These are phyloP conservation scores for Leptosphaerulina australis DNA, from an alignment of 2,329 filamentous ascomycete species.

Conservation along the genomic window DNA sequence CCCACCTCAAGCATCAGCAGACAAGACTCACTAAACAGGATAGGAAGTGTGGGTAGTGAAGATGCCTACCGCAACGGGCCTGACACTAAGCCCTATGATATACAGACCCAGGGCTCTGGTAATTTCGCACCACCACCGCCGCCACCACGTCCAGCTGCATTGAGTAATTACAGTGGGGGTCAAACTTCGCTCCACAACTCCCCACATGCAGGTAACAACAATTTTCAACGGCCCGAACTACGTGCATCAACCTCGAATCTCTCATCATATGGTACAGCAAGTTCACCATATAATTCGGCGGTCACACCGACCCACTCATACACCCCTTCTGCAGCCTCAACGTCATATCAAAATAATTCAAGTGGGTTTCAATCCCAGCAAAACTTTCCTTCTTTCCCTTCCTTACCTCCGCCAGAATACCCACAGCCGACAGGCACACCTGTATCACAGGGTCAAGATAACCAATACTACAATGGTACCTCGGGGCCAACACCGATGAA, in stretches of 20 bases:
- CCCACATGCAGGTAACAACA: slow-evolving; percentile 45
- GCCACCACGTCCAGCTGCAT: slow-evolving; percentile 39
- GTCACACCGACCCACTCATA: slow-evolving; percentile 54
- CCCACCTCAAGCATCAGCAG: slow-evolving; percentile 39
- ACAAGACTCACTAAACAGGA: slow-evolving; percentile 41
- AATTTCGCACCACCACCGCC: slow-evolving; percentile 46
- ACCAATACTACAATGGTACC: slow-evolving; percentile 46
- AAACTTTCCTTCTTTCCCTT: slow-evolving; percentile 65
- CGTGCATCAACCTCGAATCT: slow-evolving; percentile 46
- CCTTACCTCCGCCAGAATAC: slow-evolving; percentile 66
- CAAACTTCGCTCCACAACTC: slow-evolving; percentile 44
- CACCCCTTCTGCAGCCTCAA: slow-evolving; percentile 53
- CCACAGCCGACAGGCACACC: slow-evolving; percentile 44
- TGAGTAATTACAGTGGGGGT: slow-evolving; percentile 40
- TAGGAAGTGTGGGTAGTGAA: slow-evolving; percentile 45
- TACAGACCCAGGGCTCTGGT: slow-evolving; percentile 41
- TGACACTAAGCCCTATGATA: slow-evolving; percentile 45
- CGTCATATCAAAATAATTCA: slow-evolving; percentile 43
- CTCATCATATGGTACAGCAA: slow-evolving; percentile 40
- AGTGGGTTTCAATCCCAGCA: slow-evolving; percentile 64
- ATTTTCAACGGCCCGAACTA: slow-evolving; percentile 44
- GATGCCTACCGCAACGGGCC: slow-evolving; percentile 43
- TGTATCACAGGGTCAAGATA: slow-evolving; percentile 43
- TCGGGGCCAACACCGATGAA: slow-evolving; percentile 47
- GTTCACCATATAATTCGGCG: slow-evolving; percentile 45